Evolutionary conservation across 257 asterid species (phyloP), one percentile per base, ranked within the genome.

Genomic region (Solanum etuberosum): DNA sequence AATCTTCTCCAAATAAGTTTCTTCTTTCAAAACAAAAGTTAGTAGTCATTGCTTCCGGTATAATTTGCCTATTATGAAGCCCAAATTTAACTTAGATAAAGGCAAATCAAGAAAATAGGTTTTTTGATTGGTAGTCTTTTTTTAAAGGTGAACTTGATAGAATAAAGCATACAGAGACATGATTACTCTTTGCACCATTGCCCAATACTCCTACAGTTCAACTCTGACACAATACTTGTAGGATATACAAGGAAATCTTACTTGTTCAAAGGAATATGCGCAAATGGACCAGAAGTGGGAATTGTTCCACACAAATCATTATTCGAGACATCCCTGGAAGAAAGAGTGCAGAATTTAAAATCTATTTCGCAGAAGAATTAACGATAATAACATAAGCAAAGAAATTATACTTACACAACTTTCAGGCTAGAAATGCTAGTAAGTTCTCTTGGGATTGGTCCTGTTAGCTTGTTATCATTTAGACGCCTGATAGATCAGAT

Each of bases 201-300:
- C 84, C 2, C 68, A 32, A 48, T 48, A 81, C 40, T 48, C 29
- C 29, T 48, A 27, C 38, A 18, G 63, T 29, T 48, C 42, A 46
- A 29, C 35, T 25, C 57, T 9, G 40, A 76, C 20, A 48, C 6
- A 29, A 31, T 48, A 46, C 42, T 9, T 6, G 85, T 18, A 80
- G 43, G 40, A 20, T 48, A 20, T 81, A 81, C 27, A 81, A 48
- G 25, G 43, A 81, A 48, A 48, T 81, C 85, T 91, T 92, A 97
- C 99, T 97, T 97, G 96, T 90, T 93, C 51, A 95, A 85, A 34
- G 99, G 98, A 88, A 97, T 94, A 93, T 89, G 98, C 93, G 94
- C 98, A 90, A 95, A 97, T 87, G 99, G 93, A 87, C 98, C 98
- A 74, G 87, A 90, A 78, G 96, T 90, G 85, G 99, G 99, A 88